Evolutionary conservation across 2,329 filamentous ascomycete genomes (phyloP), one percentile per base, ranked within the genome.

Genomic region (Paecilomyces niveus): DNA sequence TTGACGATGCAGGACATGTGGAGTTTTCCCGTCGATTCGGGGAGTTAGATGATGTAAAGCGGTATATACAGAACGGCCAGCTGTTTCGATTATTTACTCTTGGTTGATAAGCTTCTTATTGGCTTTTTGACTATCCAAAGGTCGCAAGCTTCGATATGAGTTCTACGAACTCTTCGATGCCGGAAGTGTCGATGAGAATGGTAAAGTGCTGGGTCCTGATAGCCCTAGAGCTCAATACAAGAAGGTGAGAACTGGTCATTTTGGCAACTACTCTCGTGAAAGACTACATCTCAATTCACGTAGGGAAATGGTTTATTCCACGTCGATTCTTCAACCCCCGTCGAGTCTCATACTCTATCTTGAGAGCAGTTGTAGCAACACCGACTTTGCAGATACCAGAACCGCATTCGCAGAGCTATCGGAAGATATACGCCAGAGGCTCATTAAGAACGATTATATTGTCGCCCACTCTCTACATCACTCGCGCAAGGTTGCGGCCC

Each of bases 111-210:
- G 5, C 5, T 26, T 3, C 24, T 26, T 26, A 5, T 26, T 26
- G 5, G 5, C 24, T 26, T 26, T 26, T 26, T 13, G 33, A 15
- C 11, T 5, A n/a, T 13, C n/a, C 11, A 39, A 39, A 9, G 81
- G 78, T 13, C 76, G 80, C 52, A 75, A 76, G 63, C 74, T 78
- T 58, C 78, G 82, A 18, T 78, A 81, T 61, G 64, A 69, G 1
- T 75, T 80, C 60, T 71, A 76, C 51, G 79, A 85, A 66, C 75
- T 86, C 0, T 85, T 85, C 66, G 83, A 85, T 62, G 81, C 81
- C 0, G 76, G 80, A 54, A 86, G 86, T 66, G 70, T 84, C 13
- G 76, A 82, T 55, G 73, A 74, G 1, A 76, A 82, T 51, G 78
- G 78, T 49, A 68, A 69, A 1, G 63, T 81, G 1, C 70, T 81